Conservation (phyloP, 257 asterid species). For the Marsdenia floribunda region DNA sequence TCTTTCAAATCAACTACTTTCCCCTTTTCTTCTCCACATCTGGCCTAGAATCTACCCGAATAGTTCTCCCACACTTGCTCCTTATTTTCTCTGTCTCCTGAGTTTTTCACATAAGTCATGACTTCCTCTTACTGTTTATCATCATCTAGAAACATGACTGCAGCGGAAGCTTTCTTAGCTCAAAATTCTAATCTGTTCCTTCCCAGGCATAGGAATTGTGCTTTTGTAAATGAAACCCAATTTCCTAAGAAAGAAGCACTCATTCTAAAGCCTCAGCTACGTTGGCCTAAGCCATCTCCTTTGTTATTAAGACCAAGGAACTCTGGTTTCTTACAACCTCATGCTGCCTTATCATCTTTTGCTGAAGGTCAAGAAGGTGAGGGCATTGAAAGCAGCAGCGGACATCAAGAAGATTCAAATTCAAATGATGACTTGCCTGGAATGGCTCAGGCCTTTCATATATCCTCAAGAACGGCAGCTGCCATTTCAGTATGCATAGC, state of each 20-base stretch:
- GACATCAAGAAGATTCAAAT: slow-evolving; percentile 20
- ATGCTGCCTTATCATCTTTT: slow-evolving; percentile 62
- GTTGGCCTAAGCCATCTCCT: slow-evolving; percentile 11
- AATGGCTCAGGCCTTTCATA: slow-evolving; percentile 76
- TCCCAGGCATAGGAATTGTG: slow-evolving; percentile 28
- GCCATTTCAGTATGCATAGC: slow-evolving; percentile 74
- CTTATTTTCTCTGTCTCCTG: slow-evolving; percentile 12
- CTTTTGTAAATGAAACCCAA: slow-evolving; percentile 21
- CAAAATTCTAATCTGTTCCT: slow-evolving; percentile 30
- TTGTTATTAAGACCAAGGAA: slow-evolving; percentile 26
- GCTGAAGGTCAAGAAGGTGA: slow-evolving; percentile 43
- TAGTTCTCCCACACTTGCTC: slow-evolving; percentile 27
- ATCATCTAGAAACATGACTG: slow-evolving; percentile 39
- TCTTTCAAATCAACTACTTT: slow-evolving; percentile 16
- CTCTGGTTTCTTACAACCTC: slow-evolving; percentile 28
- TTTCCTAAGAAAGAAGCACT: slow-evolving; percentile 33
- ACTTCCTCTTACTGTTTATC: slow-evolving; percentile 52
- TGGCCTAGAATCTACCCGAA: slow-evolving; percentile 40
- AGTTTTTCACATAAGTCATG: slow-evolving; percentile 39
- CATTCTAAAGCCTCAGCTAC: slow-evolving; percentile 31
- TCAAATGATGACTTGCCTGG: slow-evolving; percentile 41
- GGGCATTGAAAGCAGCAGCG: slow-evolving; percentile 7
- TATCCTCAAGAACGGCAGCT: slow-evolving; percentile 68
- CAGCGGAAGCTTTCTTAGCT: slow-evolving; percentile 30
- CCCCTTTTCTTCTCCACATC: slow-evolving; percentile 20